Conservation (phyloP, 2,329 filamentous ascomycete genomes). For the Microsporum ferrugineum region DNA sequence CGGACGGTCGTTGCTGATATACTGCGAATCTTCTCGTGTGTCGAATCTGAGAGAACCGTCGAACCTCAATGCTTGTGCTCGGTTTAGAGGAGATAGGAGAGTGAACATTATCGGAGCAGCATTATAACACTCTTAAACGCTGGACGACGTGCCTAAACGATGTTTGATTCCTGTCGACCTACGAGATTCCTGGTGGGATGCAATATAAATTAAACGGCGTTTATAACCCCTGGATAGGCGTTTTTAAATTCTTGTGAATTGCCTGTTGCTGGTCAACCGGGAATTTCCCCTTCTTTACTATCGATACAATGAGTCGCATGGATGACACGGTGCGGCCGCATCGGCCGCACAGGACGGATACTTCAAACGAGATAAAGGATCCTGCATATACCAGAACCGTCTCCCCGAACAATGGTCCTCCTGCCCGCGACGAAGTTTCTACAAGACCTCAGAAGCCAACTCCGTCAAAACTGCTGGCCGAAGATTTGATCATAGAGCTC, state of each 20-base stretch:
- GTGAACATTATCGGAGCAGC: not conserved
- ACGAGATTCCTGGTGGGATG: constrained; percentile 8
- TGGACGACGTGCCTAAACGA: not conserved
- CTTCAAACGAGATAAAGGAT: constrained; percentile 26
- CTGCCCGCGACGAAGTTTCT: constrained; percentile 22
- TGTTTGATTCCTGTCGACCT: constrained; percentile 4
- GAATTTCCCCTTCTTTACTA: constrained; percentile 14
- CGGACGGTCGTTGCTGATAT: not conserved
- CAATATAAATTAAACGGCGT: constrained; percentile 1
- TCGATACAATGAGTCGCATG: constrained; percentile 28
- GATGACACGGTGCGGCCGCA: constrained; percentile 29
- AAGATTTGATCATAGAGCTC: constrained; percentile 37
- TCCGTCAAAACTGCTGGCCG: constrained; percentile 24
- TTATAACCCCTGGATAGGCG: constrained; percentile 1
- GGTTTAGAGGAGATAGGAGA: not conserved
- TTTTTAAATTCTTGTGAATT: constrained; percentile 5
- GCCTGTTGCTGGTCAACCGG: constrained; percentile 7
- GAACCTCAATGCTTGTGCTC: not conserved
- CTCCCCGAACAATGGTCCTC: constrained; percentile 20
- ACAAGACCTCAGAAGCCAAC: constrained; percentile 19
- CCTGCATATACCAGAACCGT: constrained; percentile 18
- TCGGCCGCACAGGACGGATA: constrained; percentile 23
- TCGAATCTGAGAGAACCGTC: not conserved
- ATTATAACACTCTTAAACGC: not conserved
- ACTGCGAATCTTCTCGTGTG: no score